Conservation (phyloP, 495 filamentous ascomycete species). For the Xylaria grammica region DNA sequence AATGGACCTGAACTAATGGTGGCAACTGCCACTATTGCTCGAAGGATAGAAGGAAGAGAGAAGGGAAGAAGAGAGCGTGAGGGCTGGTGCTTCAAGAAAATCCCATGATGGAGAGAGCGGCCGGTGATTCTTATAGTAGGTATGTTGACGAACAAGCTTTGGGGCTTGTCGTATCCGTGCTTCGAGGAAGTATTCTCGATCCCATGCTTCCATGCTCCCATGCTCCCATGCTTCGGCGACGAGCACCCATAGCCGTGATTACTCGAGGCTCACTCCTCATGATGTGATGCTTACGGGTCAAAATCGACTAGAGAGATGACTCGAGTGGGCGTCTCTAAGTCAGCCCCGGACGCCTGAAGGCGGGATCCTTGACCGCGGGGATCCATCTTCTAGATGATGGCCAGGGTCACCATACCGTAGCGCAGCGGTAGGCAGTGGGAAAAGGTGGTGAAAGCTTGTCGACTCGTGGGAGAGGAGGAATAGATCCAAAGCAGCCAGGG, state of each 20-base stretch:
- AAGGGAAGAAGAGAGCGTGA: constrained; percentile 20
- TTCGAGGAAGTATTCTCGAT: not conserved
- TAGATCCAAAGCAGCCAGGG: not conserved
- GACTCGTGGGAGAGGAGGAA: not conserved
- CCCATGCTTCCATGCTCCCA: too few relatives aligned
- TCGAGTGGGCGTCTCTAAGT: not conserved
- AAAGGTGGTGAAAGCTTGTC: not conserved
- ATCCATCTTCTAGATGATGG: not conserved
- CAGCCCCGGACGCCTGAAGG: constrained; percentile 9
- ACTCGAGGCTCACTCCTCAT: constrained; percentile 22
- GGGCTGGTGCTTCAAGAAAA: constrained; percentile 9
- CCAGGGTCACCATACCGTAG: not conserved
- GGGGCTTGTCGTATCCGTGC: not conserved
- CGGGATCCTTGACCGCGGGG: constrained; percentile 6
- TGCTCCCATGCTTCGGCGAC: too few relatives aligned
- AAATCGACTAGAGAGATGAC: not conserved
- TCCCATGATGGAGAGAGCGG: constrained; percentile 1
- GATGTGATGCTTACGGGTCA: constrained; percentile 21
- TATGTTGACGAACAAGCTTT: not conserved
- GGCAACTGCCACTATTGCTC: constrained; percentile 9
- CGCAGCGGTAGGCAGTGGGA: too few relatives aligned
- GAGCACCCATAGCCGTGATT: constrained; percentile 11
- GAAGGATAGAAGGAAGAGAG: constrained; percentile 1
- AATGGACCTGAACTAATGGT: constrained; percentile 12
- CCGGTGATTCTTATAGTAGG: constrained; percentile 14